Evolutionary conservation across 1,139 yeast species (phyloP), one percentile per base, ranked within the genome.

Genomic region (Hanseniaspora gamundiae): DNA sequence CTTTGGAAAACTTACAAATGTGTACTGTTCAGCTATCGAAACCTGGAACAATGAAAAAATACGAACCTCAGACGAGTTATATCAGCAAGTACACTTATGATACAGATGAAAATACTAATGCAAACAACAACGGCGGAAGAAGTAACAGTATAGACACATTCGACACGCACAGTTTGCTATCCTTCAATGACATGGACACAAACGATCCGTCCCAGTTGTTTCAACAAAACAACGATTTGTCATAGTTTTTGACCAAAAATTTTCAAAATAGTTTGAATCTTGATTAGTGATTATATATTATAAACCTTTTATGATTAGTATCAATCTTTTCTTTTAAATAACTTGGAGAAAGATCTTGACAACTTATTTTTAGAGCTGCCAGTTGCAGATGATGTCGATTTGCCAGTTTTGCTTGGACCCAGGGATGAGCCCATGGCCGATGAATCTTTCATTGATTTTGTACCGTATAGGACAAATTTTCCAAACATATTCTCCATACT

Each of bases 1-100:
- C 87, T 2, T 68, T 88, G 52, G 91, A 82, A 48, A 82, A 79
- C 54, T 69, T 88, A 50, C 93, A 82, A 57, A 67, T 82, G 40
- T 79, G 85, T 46, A 71, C 77, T 55, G 79, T 84, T 22, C 87
- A 76, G 52, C 66, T 82, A 51, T 57, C 66, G 2, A 61, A 64
- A 48, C 60, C 67, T 20, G 16, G 50, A 48, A 9, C 56, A 53
- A 30, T 30, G 35, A 29, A 35, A 35, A 19, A 39, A 38, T 8
- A 27, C 38, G 39, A 26, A 38, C 14, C 26, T 29, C 16, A 44
- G 33, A 16, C 35, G 19, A 33, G 36, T 14, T 33, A 33, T 19
- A 33, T 33, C 13, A 33, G 19, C 22, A 33, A 33, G 35, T 49
- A 51, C 27, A 42, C 45, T 7, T 45, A 45, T 17, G 40, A 43